These are phyloP conservation scores for Colletotrichum sp. DNA, from an alignment of 2,329 filamentous ascomycete species.

Conservation along the genomic window DNA sequence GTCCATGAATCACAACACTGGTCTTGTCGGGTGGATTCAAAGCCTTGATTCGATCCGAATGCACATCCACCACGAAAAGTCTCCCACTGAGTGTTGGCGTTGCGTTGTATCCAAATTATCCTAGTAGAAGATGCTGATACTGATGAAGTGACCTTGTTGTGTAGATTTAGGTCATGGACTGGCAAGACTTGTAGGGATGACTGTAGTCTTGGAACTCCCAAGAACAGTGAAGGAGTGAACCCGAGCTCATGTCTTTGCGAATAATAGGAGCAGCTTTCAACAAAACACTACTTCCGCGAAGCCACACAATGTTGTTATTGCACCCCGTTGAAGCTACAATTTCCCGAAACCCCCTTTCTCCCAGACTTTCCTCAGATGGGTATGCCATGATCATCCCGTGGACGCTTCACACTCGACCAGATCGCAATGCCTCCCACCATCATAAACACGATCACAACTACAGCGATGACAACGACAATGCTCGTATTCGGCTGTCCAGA, in stretches of 20 bases:
- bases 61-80: neutral
- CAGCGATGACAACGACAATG: neutral
- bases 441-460: neutral
- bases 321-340: too few relatives aligned
- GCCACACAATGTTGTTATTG: neutral
- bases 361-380: neutral
- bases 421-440: neutral
- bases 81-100: neutral
- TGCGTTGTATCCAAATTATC: neutral
- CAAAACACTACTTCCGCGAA: neutral
- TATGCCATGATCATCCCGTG: neutral
- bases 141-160: neutral
- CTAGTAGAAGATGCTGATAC: neutral
- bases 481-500: neutral
- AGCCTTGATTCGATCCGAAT: neutral
- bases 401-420: neutral
- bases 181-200: neutral
- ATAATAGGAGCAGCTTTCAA: neutral
- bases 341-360: neutral
- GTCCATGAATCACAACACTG: neutral
- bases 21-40: neutral
- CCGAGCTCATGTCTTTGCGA: neutral
- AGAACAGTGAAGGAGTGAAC: neutral
- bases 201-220: neutral
- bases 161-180: neutral